Evolutionary conservation across 495 filamentous ascomycete species (phyloP).

Genomic region (Annulohypoxylon maeteangense): DNA sequence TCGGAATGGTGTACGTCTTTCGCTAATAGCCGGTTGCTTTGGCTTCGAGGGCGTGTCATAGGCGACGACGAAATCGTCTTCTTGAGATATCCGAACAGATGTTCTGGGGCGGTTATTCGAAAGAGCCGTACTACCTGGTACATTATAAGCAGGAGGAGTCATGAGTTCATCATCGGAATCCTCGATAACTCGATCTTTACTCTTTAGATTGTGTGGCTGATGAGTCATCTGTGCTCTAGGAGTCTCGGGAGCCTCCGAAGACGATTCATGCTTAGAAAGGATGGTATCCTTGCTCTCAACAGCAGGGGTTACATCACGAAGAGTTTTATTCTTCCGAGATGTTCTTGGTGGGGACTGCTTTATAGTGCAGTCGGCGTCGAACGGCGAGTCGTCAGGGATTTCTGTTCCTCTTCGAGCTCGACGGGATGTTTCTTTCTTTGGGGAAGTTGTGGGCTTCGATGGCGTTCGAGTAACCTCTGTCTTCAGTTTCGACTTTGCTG

Average conservation of each 20-base stretch:
- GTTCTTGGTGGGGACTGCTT: constrained; percentile 38
- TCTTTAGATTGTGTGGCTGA: constrained; percentile 8
- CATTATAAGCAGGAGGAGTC: constrained; percentile 43
- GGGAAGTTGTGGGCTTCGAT: constrained; percentile 20
- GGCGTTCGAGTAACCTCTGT: constrained; percentile 26
- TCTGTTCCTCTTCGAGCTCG: constrained; percentile 16
- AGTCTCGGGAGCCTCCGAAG: constrained; percentile 19
- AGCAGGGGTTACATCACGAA: neutral
- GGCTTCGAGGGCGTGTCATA: constrained; percentile 40
- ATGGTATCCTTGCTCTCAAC: neutral
- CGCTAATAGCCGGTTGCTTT: constrained; percentile 16
- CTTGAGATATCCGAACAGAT: constrained; percentile 25
- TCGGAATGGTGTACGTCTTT: constrained; percentile 28
- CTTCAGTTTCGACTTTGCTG: constrained; percentile 46
- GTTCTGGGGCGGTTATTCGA: constrained; percentile 32
- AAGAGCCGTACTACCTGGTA: constrained; percentile 27
- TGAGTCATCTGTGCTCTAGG: constrained; percentile 19
- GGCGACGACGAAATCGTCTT: constrained; percentile 30
- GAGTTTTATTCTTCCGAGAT: constrained; percentile 17
- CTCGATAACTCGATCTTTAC: constrained; percentile 49
- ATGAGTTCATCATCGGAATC: constrained; percentile 64
- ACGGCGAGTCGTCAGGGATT: constrained; percentile 12
- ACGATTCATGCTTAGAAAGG: constrained; percentile 2
- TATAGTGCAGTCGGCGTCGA: constrained; percentile 15
- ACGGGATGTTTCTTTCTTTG: constrained; percentile 21